phyloP scores from a whole-genome alignment of 768 basidiomycete genomes.

The Boletus eberwhitei region DNA sequence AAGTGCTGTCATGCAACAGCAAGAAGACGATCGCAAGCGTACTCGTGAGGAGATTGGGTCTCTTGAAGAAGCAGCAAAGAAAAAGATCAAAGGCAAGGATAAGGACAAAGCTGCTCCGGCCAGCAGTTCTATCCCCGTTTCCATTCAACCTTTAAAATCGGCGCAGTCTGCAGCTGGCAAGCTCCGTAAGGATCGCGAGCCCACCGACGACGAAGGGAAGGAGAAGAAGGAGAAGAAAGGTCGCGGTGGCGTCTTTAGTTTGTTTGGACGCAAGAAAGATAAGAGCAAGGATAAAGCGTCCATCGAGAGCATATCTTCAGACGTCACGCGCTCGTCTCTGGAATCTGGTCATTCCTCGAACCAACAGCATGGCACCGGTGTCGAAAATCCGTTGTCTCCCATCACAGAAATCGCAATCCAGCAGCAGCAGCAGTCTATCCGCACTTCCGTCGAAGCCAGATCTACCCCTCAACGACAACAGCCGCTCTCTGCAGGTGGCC shows the following conservation, averaged over 20 bases:
- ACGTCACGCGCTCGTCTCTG: conserved; percentile 51
- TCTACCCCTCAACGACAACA: conserved; percentile 22
- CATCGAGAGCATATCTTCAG: conserved; percentile 51
- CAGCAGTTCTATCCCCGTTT: conserved; percentile 25
- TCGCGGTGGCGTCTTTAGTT: conserved; percentile 68
- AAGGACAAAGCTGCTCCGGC: conserved; percentile 43
- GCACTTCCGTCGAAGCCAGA: conserved; percentile 16
- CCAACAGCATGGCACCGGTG: conserved; percentile 32
- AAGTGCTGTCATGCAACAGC: conserved; percentile 41
- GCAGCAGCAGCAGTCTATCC: conserved; percentile 50
- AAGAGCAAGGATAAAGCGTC: conserved; percentile 62
- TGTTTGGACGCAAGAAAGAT: conserved; percentile 77
- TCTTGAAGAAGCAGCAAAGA: conserved; percentile 43
- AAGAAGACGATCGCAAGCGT: conserved; percentile 54
- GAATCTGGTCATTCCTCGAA: conserved; percentile 59
- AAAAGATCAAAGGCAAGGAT: conserved; percentile 49
- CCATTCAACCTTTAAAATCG: conserved; percentile 19
- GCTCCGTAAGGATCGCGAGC: conserved; percentile 44
- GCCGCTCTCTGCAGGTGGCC: conserved; percentile 20
- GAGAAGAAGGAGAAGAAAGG: conserved; percentile 63
- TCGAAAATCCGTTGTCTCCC: conserved; percentile 44
- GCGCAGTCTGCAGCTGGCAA: conserved; percentile 26
- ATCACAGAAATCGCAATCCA: conserved; percentile 52
- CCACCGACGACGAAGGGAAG: conserved; percentile 46
- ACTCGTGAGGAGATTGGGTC: conserved; percentile 48